Conservation (phyloP, 345 rosid species). For the Arabidopsis thaliana region TAIR10.1 NC_003076.8:18595501-18596000, state of each 20-base stretch:
- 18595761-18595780: conserved; percentile 63
- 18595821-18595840: conserved; percentile 66
- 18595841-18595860: conserved; percentile 67
- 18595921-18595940: background rate
- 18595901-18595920: no score
- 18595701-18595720: conserved; percentile 36
- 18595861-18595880: conserved; percentile 51
- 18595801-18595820: conserved; percentile 48
- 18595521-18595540: conserved; percentile 58
- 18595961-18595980: conserved; percentile 20
- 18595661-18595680: conserved; percentile 24
- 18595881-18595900: conserved; percentile 32
- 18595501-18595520: conserved; percentile 91
- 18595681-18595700: conserved; percentile 27
- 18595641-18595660: conserved; percentile 13
- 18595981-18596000: conserved; percentile 18
- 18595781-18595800: conserved; percentile 47
- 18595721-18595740: conserved; percentile 52
- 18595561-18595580: conserved; percentile 47
- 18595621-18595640: conserved; percentile 42
- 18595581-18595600: conserved; percentile 49
- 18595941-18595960: conserved; percentile 2
- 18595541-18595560: conserved; percentile 46
- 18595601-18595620: conserved; percentile 58
- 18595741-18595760: conserved; percentile 89